phyloP scores from a whole-genome alignment of 345 rosid genomes.

The Hibiscus tridactylites region DNA sequence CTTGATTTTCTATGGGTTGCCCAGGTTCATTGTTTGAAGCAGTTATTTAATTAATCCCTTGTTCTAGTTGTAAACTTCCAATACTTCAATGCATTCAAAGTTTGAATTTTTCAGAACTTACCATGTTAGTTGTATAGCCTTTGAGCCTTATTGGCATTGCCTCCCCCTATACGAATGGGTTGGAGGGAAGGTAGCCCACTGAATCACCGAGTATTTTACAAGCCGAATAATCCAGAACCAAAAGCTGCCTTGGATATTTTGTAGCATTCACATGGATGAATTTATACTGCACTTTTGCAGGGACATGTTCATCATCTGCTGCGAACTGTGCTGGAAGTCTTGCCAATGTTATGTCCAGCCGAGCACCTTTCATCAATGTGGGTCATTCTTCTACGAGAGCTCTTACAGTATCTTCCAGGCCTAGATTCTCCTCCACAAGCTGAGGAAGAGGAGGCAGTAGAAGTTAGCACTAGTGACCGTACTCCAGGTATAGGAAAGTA shows the following conservation, averaged over 20 bases:
- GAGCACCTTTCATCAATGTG: conserved; percentile 83
- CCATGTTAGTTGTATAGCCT: conserved; percentile 1
- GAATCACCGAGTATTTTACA: neutral
- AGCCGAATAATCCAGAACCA: neutral
- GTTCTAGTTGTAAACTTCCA: neutral
- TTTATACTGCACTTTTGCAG: conserved; percentile 26
- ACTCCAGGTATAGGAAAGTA: conserved; percentile 27
- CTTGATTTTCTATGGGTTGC: neutral
- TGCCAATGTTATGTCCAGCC: conserved; percentile 67
- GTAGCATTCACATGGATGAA: neutral
- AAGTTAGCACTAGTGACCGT: conserved; percentile 27
- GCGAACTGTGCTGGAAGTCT: conserved; percentile 66
- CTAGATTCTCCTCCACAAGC: conserved; percentile 36
- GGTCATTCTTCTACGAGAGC: conserved; percentile 62
- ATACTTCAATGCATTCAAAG: neutral
- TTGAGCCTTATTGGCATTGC: neutral
- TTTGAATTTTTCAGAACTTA: neutral
- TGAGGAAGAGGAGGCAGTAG: conserved; percentile 48
- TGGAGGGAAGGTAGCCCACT: neutral
- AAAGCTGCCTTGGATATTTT: neutral
- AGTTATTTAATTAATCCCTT: neutral
- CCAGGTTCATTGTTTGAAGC: neutral
- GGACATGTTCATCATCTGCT: conserved; percentile 78
- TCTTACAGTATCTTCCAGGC: conserved; percentile 69
- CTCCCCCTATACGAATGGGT: neutral